These are phyloP conservation scores for Aspergillus jensenii DNA, from an alignment of 2,329 filamentous ascomycete genomes.

Conservation along the genomic window DNA sequence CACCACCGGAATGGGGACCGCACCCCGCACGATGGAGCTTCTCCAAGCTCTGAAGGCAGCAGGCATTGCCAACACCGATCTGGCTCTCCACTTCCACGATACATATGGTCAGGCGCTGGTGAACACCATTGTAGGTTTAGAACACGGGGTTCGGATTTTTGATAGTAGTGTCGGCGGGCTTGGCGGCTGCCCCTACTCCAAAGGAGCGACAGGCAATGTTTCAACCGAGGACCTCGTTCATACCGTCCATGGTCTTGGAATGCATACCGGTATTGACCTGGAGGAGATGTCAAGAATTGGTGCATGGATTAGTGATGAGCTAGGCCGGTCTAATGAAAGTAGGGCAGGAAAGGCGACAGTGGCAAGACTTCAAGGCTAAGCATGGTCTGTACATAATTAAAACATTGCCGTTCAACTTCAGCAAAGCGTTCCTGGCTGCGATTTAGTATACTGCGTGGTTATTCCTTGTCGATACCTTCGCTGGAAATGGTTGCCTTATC, in stretches of 20 bases:
- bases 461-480: background rate
- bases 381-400: background rate
- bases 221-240: conserved; percentile 65
- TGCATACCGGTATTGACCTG: conserved; percentile 59
- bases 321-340: conserved; percentile 54
- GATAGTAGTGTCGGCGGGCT: conserved; percentile 64
- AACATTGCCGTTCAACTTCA: background rate
- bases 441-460: background rate
- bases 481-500: too few relatives aligned
- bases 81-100: conserved; percentile 67
- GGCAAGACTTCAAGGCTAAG: conserved; percentile 32
- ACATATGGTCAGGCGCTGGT: conserved; percentile 66
- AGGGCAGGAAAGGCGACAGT: conserved; percentile 55
- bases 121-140: conserved; percentile 62
- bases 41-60: conserved; percentile 59
- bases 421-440: background rate
- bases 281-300: conserved; percentile 58
- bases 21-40: conserved; percentile 58
- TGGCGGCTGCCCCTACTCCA: conserved; percentile 65
- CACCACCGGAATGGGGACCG: conserved; percentile 68
- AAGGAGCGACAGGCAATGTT: conserved; percentile 66
- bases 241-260: conserved; percentile 59
- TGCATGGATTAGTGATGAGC: conserved; percentile 55
- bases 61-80: conserved; percentile 58
- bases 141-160: conserved; percentile 63